These are phyloP conservation scores for Pestalotiopsis sp. DNA, from an alignment of 2,329 filamentous ascomycete species.

Conservation along the genomic window DNA sequence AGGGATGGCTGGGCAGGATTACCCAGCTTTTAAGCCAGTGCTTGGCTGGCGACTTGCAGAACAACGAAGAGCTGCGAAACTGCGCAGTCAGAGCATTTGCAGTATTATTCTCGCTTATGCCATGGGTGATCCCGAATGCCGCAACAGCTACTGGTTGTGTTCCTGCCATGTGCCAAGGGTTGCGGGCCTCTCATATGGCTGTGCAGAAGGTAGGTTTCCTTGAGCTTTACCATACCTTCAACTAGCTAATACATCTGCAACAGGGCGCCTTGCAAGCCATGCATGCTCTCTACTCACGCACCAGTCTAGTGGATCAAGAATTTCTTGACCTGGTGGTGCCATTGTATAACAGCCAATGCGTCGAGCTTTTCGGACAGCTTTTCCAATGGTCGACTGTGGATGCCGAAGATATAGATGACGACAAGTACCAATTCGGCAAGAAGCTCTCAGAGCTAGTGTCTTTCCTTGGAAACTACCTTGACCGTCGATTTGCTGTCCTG, in stretches of 20 bases:
- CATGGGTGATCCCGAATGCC: constrained; percentile 86
- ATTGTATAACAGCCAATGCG: constrained; percentile 74
- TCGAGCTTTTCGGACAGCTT: constrained; percentile 72
- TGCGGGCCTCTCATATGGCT: constrained; percentile 70
- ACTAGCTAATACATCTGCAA: neutral
- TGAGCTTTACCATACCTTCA: constrained; percentile 1
- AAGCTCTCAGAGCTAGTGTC: constrained; percentile 93
- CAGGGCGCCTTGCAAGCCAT: constrained; percentile 81
- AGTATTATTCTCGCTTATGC: constrained; percentile 76
- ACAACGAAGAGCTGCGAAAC: constrained; percentile 66
- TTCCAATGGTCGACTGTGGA: constrained; percentile 82
- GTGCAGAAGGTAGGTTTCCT: constrained; percentile 68
- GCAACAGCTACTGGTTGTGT: constrained; percentile 73
- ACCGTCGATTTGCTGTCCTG: constrained; percentile 72
- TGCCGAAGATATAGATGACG: constrained; percentile 82
- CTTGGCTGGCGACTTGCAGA: constrained; percentile 65
- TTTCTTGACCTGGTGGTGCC: constrained; percentile 78
- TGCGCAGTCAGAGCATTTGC: constrained; percentile 78
- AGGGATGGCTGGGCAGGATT: constrained; percentile 86
- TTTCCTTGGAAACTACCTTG: constrained; percentile 81
- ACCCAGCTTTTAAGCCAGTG: constrained; percentile 75
- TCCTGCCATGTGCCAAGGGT: constrained; percentile 68
- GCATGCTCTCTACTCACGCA: constrained; percentile 78
- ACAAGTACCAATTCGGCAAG: constrained; percentile 90
- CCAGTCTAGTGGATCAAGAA: constrained; percentile 75